Evolutionary conservation across 2,329 filamentous ascomycete species (phyloP).

Genomic region (Zymoseptoria tritici): DNA sequence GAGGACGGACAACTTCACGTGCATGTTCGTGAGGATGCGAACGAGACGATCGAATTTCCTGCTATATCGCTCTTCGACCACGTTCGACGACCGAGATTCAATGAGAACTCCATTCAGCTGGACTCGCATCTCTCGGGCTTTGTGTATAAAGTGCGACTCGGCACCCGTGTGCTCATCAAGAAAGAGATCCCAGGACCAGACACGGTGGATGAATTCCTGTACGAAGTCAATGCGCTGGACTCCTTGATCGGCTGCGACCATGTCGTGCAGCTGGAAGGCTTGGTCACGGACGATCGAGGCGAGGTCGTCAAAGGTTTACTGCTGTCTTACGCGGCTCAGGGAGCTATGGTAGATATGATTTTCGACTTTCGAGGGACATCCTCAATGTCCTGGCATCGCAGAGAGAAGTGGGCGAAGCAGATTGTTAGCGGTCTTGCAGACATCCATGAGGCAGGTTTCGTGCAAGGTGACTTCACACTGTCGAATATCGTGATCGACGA

Average conservation of each 20-base stretch:
- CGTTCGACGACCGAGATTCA: conserved; percentile 51
- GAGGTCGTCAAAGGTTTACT: conserved; percentile 77
- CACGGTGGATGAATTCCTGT: conserved; percentile 91
- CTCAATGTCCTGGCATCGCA: conserved; percentile 58
- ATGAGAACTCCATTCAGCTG: conserved; percentile 71
- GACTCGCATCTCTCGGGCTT: conserved; percentile 94
- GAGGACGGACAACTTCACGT: conserved; percentile 82
- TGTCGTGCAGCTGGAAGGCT: conserved; percentile 79
- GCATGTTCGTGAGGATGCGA: conserved; percentile 94
- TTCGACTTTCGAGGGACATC: conserved; percentile 61
- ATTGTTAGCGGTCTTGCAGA: conserved; percentile 84
- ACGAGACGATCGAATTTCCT: conserved; percentile 89
- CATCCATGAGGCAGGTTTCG: conserved; percentile 91
- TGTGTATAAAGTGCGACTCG: conserved; percentile 81
- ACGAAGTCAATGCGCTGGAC: conserved; percentile 93
- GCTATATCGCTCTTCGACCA: conserved; percentile 65
- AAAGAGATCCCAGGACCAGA: conserved; percentile 97
- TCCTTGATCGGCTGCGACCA: conserved; percentile 63
- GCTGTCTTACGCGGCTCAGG: conserved; percentile 78
- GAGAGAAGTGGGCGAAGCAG: conserved; percentile 83
- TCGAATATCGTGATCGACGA: conserved; percentile 94
- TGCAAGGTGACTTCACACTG: conserved; percentile 94
- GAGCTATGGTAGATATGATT: conserved; percentile 82
- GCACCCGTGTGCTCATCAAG: conserved; percentile 70
- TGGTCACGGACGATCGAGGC: conserved; percentile 72